A percentile compares a stretch with the other conserved stretches of the same genome.
Conservation (phyloP, 23 red algal species). For the Gracilaria domingensis region DNA sequence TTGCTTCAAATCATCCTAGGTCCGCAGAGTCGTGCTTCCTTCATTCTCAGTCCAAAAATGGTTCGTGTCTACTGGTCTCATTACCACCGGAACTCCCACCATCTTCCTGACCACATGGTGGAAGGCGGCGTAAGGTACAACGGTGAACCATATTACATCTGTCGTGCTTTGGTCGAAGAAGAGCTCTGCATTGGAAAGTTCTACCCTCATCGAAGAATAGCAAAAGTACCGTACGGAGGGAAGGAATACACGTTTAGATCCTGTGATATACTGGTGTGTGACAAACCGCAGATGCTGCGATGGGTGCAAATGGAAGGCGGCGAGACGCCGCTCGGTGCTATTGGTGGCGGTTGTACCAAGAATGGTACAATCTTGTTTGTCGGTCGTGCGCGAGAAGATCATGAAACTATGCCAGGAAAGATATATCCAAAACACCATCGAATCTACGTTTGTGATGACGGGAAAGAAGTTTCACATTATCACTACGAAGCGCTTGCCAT, state of each 20-base stretch:
- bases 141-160: constrained; percentile 16
- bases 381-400: background rate
- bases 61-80: background rate
- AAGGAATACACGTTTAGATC: background rate
- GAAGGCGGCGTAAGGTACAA: constrained; percentile 7
- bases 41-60: background rate
- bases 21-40: background rate
- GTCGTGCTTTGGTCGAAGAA: background rate
- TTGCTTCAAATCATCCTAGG: background rate
- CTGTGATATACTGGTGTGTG: constrained; percentile 17
- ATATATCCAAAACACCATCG: constrained; percentile 15
- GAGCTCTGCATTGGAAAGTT: constrained; percentile 28
- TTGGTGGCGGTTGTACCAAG: constrained; percentile 13
- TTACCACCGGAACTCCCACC: background rate
- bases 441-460: background rate
- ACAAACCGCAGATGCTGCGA: background rate
- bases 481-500: constrained; percentile 27
- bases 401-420: constrained; percentile 5
- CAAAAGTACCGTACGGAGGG: background rate
- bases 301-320: background rate
- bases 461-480: background rate
- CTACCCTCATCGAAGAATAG: constrained; percentile 6
- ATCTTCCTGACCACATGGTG: background rate
- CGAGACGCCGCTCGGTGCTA: constrained; percentile 1
- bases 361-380: constrained; percentile 2